These are phyloP conservation scores for Casuarina cunninghamiana DNA, from an alignment of 306 rosid species.

Conservation along the genomic window DNA sequence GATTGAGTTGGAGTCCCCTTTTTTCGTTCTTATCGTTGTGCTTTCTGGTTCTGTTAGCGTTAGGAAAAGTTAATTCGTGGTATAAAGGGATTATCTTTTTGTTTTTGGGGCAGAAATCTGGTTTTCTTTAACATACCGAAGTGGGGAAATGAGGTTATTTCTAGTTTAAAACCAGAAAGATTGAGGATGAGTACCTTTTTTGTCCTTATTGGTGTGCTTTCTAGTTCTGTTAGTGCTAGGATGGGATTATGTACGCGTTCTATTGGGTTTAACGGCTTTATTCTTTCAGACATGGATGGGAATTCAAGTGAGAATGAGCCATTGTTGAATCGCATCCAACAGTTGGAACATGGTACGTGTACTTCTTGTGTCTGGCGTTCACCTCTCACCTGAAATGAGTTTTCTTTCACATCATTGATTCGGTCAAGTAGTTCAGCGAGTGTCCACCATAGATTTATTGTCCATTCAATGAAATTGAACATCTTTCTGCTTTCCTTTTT, in stretches of 20 bases:
- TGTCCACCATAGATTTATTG: conserved; percentile 6
- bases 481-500: background rate
- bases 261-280: conserved; percentile 4
- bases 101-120: background rate
- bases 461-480: background rate
- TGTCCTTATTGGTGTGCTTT: background rate
- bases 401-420: background rate
- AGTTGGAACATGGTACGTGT: conserved; percentile 70
- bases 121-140: background rate
- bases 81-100: background rate
- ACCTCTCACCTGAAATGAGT: conserved; percentile 14
- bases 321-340: conserved; percentile 58
- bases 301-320: conserved; percentile 36
- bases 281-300: conserved; percentile 44
- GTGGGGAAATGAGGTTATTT: background rate
- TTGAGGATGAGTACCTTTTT: background rate
- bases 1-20: background rate
- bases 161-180: background rate
- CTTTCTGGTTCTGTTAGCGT: conserved; percentile 13
- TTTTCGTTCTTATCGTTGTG: background rate
- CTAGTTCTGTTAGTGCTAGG: conserved; percentile 14
- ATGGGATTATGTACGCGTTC: conserved; percentile 5
- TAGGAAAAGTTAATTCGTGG: background rate
- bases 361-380: conserved; percentile 5
- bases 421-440: too few relatives aligned